These are phyloP conservation scores for Penstemon barbatus DNA, from an alignment of 257 asterid genomes.

Conservation along the genomic window DNA sequence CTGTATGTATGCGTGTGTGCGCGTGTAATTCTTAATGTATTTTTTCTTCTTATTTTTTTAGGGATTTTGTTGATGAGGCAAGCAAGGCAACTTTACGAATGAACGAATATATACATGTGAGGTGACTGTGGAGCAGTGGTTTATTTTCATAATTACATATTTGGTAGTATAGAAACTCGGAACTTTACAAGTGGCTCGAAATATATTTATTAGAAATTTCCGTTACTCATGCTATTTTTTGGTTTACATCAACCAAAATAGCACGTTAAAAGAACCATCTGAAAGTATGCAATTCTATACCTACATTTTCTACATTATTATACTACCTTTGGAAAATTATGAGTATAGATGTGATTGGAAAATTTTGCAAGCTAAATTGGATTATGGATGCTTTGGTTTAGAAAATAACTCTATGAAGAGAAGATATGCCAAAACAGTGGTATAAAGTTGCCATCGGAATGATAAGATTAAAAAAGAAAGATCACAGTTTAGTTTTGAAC, in stretches of 20 bases:
- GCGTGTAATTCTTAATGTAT: not conserved
- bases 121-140: slow-evolving; percentile 53
- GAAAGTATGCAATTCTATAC: slow-evolving; percentile 1
- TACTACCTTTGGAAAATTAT: slow-evolving; percentile 4
- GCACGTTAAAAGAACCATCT: slow-evolving; percentile 1
- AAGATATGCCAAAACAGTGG: slow-evolving; percentile 15
- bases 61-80: slow-evolving; percentile 84
- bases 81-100: slow-evolving; percentile 81
- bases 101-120: slow-evolving; percentile 89
- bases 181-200: no score
- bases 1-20: slow-evolving; percentile 4
- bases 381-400: not conserved
- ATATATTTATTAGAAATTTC: not conserved
- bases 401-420: not conserved
- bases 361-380: not conserved
- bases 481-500: not conserved
- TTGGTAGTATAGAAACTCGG: not conserved
- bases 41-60: slow-evolving; percentile 24
- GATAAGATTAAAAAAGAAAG: slow-evolving; percentile 1
- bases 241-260: not conserved
- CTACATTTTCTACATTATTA: not conserved
- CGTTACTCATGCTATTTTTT: not conserved
- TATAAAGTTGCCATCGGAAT: not conserved
- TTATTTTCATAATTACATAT: slow-evolving; percentile 24
- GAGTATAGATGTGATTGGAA: not conserved